These are phyloP conservation scores for Cornus florida DNA, from an alignment of 148 eudicot genomes.

Conservation along the genomic window DNA sequence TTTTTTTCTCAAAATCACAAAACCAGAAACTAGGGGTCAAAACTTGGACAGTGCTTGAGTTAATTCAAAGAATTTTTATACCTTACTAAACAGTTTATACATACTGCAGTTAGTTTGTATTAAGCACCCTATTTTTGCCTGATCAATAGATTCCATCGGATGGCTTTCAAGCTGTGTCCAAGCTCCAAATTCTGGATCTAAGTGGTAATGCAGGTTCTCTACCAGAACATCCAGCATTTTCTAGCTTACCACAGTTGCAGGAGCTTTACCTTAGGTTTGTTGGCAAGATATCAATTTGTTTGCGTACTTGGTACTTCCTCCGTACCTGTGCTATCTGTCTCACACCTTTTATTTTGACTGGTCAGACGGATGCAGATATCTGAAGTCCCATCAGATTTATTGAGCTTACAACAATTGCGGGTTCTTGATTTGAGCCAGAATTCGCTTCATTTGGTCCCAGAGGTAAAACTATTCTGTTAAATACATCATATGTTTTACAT, in stretches of 20 bases:
- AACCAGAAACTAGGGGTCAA: not conserved
- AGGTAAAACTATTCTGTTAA: slow-evolving; percentile 32
- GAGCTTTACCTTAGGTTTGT: slow-evolving; percentile 86
- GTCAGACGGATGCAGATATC: slow-evolving; percentile 69
- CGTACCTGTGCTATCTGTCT: not conserved
- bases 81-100: not conserved
- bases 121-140: slow-evolving; percentile 5
- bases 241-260: slow-evolving; percentile 65
- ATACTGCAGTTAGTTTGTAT: not conserved
- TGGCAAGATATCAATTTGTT: not conserved
- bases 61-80: not conserved
- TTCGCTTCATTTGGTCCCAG: slow-evolving; percentile 59
- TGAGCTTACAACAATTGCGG: slow-evolving; percentile 53
- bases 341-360: slow-evolving; percentile 19
- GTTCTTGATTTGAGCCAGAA: slow-evolving; percentile 90
- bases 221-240: slow-evolving; percentile 57
- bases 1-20: not conserved
- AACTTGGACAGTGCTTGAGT: not conserved
- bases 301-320: not conserved
- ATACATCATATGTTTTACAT: not conserved
- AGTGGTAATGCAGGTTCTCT: slow-evolving; percentile 76
- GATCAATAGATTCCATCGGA: slow-evolving; percentile 60
- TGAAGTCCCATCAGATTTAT: slow-evolving; percentile 69
- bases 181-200: slow-evolving; percentile 80
- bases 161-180: slow-evolving; percentile 66